These are phyloP conservation scores for Lactifluus echinatus DNA, from an alignment of 768 basidiomycete genomes.

Conservation along the genomic window DNA sequence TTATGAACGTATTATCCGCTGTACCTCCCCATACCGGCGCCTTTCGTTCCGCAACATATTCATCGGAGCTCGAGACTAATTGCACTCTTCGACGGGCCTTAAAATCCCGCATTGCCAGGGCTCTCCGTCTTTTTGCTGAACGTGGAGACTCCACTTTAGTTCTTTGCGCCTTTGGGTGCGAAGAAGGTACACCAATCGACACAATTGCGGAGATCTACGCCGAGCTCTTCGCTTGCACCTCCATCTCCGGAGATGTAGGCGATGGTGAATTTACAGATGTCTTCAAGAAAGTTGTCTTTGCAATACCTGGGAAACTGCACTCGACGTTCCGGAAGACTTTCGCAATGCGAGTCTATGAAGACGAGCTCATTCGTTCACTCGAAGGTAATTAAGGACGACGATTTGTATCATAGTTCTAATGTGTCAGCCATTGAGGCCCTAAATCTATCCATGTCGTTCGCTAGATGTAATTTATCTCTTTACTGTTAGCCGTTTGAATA, in stretches of 20 bases:
- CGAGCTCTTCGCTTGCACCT: conserved; percentile 15
- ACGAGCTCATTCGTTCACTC: conserved; percentile 9
- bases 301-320: conserved; percentile 8
- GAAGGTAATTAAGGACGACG: background rate
- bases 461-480: conserved; percentile 8
- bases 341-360: conserved; percentile 18
- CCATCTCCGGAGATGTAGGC: background rate
- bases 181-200: conserved; percentile 10
- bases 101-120: conserved; percentile 10
- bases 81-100: conserved; percentile 5
- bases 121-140: conserved; percentile 9
- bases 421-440: background rate
- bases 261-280: conserved; percentile 10
- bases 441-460: background rate
- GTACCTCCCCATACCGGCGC: background rate
- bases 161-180: conserved; percentile 12
- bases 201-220: conserved; percentile 17
- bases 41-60: background rate
- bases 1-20: conserved; percentile 18
- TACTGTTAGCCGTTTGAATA: background rate
- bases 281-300: conserved; percentile 18
- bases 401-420: background rate
- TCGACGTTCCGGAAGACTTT: conserved; percentile 9
- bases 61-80: background rate
- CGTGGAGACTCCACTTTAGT: conserved; percentile 15